Conservation (phyloP, 2,329 filamentous ascomycete species). For the Aureobasidium sp. region DNA sequence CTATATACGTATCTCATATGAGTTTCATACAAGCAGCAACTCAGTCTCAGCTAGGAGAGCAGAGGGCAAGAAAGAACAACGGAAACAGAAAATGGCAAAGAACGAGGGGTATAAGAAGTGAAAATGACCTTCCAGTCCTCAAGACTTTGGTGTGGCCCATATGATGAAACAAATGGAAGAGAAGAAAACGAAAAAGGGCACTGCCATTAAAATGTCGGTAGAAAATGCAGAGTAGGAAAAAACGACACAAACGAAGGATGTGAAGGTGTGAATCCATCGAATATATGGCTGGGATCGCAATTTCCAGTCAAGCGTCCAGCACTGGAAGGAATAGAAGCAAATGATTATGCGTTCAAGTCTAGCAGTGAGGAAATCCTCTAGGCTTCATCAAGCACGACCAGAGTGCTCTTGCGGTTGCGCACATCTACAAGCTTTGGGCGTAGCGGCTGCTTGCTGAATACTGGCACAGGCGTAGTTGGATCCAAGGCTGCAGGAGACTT, state of each 20-base stretch:
- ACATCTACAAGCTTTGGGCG: constrained; percentile 25
- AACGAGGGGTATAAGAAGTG: constrained; percentile 7
- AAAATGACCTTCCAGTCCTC: not conserved
- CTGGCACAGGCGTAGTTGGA: constrained; percentile 10
- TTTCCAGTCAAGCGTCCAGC: not conserved
- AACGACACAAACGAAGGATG: not conserved
- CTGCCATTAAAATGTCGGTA: constrained; percentile 4
- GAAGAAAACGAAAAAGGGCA: not conserved
- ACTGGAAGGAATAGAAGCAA: not conserved
- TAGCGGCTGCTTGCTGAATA: constrained; percentile 21
- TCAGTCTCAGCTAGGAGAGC: too few relatives aligned
- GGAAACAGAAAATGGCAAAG: not conserved
- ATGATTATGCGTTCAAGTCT: not conserved
- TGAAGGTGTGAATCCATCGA: not conserved
- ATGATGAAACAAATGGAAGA: not conserved
- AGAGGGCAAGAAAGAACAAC: not conserved
- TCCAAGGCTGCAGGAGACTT: not conserved
- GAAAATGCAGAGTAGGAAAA: not conserved
- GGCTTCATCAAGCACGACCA: constrained; percentile 21
- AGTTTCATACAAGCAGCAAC: not conserved
- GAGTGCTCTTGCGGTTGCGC: constrained; percentile 24
- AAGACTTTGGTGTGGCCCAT: not conserved
- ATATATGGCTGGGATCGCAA: too few relatives aligned
- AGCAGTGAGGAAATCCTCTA: not conserved
- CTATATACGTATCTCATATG: not conserved